These are phyloP conservation scores for Pythium dissotocum DNA, from an alignment of 352 stramenopile species.

Conservation along the genomic window DNA sequence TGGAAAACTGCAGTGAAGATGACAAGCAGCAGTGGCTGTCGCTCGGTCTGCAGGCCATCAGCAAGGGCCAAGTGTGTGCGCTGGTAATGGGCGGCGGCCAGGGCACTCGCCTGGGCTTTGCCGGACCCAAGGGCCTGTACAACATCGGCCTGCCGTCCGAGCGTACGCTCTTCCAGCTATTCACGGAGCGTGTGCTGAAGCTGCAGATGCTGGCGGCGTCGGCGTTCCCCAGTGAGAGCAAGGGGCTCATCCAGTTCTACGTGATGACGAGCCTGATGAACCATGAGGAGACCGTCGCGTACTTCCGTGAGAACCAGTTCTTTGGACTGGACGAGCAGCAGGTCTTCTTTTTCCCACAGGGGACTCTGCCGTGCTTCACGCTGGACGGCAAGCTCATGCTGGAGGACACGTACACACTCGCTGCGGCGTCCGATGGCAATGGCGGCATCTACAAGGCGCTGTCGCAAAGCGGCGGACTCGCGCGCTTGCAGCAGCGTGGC, in stretches of 20 bases:
- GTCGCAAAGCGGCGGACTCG: constrained; percentile 85
- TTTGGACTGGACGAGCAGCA: constrained; percentile 91
- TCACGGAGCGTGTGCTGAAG: constrained; percentile 89
- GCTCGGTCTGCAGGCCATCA: constrained; percentile 81
- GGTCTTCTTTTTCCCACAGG: constrained; percentile 96
- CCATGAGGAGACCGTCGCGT: constrained; percentile 90
- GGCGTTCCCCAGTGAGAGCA: constrained; percentile 1
- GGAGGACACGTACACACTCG: constrained; percentile 78
- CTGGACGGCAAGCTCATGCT: constrained; percentile 96
- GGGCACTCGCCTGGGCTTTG: constrained; percentile 96
- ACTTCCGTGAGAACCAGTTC: constrained; percentile 89
- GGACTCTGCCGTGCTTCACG: constrained; percentile 95
- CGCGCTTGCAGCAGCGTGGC: constrained; percentile 76
- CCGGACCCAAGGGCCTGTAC: constrained; percentile 95
- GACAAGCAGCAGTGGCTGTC: constrained; percentile 49
- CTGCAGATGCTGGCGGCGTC: constrained; percentile 43
- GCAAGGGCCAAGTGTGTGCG: constrained; percentile 89
- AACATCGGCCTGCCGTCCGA: constrained; percentile 91
- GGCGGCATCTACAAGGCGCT: constrained; percentile 96
- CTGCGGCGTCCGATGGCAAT: constrained; percentile 97
- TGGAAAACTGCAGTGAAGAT: constrained; percentile 46
- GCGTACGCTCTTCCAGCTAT: constrained; percentile 94
- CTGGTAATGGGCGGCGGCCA: constrained; percentile 95
- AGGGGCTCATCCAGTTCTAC: constrained; percentile 79
- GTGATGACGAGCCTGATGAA: constrained; percentile 99